Evolutionary conservation across 306 rosid genomes (phyloP).

Genomic region (Inga leiocalycina): DNA sequence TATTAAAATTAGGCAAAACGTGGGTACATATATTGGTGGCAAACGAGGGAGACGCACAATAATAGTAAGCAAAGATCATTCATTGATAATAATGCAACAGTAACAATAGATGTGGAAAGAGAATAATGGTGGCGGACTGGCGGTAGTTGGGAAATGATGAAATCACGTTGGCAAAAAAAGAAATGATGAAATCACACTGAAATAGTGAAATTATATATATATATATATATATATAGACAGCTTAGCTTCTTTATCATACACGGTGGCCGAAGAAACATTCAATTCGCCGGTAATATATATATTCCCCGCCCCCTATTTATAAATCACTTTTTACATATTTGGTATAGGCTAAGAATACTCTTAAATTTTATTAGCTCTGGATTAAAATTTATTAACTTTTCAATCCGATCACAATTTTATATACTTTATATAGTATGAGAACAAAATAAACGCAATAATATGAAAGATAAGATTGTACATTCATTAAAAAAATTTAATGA

Average conservation of each 20-base stretch:
- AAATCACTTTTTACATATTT: too few species aligned
- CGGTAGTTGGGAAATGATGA: slow-evolving; percentile 51
- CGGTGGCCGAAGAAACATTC: slow-evolving; percentile 39
- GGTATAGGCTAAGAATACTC: too few species aligned
- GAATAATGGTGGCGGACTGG: slow-evolving; percentile 32
- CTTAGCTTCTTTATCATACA: slow-evolving; percentile 10
- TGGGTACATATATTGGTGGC: background rate
- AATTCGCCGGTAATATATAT: slow-evolving; percentile 23
- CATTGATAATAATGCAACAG: slow-evolving; percentile 30
- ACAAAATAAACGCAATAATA: too few species aligned
- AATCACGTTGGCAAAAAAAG: slow-evolving; percentile 5
- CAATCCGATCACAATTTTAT: too few species aligned
- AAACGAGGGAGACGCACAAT: slow-evolving; percentile 34
- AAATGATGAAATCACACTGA: slow-evolving; percentile 46
- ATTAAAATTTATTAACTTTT: too few species aligned
- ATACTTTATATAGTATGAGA: too few species aligned
- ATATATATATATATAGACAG: background rate
- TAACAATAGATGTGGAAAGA: slow-evolving; percentile 25
- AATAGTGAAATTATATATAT: too few species aligned
- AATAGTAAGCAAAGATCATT: slow-evolving; percentile 35
- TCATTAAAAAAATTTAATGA: too few species aligned
- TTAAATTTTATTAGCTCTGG: too few species aligned
- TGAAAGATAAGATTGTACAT: too few species aligned
- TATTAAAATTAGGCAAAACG: background rate
- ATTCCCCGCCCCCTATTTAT: too few species aligned